phyloP scores from a whole-genome alignment of 805 yeast genomes.

The Cyberlindnera misumaiensis region DNA sequence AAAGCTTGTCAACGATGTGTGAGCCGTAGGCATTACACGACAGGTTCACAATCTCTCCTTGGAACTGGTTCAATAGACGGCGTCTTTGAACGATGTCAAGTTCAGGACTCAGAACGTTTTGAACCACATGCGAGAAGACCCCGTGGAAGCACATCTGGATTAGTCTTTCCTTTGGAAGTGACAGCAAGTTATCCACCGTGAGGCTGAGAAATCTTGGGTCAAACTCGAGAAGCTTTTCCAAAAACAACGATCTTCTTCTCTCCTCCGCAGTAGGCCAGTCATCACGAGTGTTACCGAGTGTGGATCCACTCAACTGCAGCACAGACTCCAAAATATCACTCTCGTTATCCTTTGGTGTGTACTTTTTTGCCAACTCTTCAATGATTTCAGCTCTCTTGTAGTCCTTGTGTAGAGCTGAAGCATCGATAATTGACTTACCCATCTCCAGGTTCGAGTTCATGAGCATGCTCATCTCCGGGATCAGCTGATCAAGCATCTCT shows the following conservation, averaged over 20 bases:
- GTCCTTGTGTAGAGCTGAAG: slow-evolving; percentile 50
- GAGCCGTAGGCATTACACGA: slow-evolving; percentile 88
- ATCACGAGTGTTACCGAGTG: slow-evolving; percentile 73
- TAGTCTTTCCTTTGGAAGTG: slow-evolving; percentile 53
- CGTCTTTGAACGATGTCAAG: slow-evolving; percentile 52
- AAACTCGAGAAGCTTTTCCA: slow-evolving; percentile 66
- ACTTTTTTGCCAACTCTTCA: slow-evolving; percentile 38
- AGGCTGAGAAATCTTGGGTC: slow-evolving; percentile 54
- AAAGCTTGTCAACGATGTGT: slow-evolving; percentile 77
- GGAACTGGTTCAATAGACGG: slow-evolving; percentile 58
- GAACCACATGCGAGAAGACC: slow-evolving; percentile 85
- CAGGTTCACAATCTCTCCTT: slow-evolving; percentile 49
- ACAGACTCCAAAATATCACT: slow-evolving; percentile 57
- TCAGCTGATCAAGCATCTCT: slow-evolving; percentile 52
- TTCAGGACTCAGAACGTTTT: slow-evolving; percentile 48
- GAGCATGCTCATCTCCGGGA: slow-evolving; percentile 59
- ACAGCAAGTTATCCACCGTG: slow-evolving; percentile 53
- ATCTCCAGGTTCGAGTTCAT: slow-evolving; percentile 65
- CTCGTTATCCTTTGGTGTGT: slow-evolving; percentile 30
- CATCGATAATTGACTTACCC: slow-evolving; percentile 59
- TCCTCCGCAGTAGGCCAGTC: slow-evolving; percentile 94
- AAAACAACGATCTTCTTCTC: slow-evolving; percentile 67
- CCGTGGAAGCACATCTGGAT: slow-evolving; percentile 81
- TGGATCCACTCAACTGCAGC: slow-evolving; percentile 57
- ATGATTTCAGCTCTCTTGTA: slow-evolving; percentile 58